Percentiles rank a stretch among this genome's conserved stretches.
These are phyloP conservation scores for Chlamydomonas incerta DNA, from an alignment of 139 green algal genomes.

Conservation along the genomic window DNA sequence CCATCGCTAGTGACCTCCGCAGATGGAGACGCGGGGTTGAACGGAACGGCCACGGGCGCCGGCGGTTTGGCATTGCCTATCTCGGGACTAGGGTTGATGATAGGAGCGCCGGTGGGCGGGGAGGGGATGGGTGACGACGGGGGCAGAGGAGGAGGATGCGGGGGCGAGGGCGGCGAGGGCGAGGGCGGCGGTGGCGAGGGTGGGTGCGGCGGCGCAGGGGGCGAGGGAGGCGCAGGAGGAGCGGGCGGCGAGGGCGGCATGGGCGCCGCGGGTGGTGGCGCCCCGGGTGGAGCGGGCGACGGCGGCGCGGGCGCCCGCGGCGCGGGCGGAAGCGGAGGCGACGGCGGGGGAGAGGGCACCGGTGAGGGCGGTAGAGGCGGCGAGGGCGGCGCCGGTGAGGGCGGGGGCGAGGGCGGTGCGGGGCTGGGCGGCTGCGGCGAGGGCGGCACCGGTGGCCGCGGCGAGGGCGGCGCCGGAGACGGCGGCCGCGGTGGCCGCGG, in stretches of 20 bases:
- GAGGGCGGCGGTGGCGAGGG: background rate
- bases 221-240: background rate
- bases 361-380: background rate
- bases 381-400: too few species aligned
- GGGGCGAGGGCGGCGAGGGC: background rate
- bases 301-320: background rate
- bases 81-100: background rate
- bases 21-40: background rate
- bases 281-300: background rate
- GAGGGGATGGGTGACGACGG: background rate
- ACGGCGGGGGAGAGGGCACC: background rate
- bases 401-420: background rate
- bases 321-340: background rate
- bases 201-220: background rate
- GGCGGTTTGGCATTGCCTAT: background rate
- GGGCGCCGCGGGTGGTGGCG: background rate
- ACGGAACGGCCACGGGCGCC: background rate
- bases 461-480: background rate
- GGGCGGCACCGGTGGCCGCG: background rate
- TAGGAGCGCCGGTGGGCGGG: background rate
- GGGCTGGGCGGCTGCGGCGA: background rate
- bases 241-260: background rate
- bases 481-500: background rate
- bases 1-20: too few species aligned
- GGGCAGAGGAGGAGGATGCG: background rate